Evolutionary conservation across 108 stramenopile species (phyloP).

Genomic region (Skeletonema potamos): DNA sequence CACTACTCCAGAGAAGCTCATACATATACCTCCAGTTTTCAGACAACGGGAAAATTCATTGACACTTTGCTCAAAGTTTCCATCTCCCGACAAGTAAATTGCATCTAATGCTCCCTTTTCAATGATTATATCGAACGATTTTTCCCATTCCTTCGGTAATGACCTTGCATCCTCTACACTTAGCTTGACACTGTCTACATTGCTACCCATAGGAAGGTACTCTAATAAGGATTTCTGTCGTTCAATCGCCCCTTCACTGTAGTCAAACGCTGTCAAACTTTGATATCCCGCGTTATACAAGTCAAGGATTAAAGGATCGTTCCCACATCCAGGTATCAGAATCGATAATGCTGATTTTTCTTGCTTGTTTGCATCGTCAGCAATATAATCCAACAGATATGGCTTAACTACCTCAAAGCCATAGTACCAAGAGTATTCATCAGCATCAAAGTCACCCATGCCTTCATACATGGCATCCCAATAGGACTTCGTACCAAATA

Average conservation of each 20-base stretch:
- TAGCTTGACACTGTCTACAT: conserved; percentile 39
- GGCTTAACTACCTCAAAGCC: conserved; percentile 61
- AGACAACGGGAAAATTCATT: conserved; percentile 60
- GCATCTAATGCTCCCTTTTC: conserved; percentile 85
- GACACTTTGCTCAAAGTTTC: conserved; percentile 58
- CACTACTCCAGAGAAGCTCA: conserved; percentile 76
- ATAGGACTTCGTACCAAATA: conserved; percentile 75
- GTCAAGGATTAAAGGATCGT: conserved; percentile 74
- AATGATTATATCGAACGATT: conserved; percentile 65
- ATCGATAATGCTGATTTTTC: conserved; percentile 33
- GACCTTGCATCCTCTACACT: conserved; percentile 58
- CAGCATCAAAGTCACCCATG: conserved; percentile 73
- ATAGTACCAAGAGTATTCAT: conserved; percentile 84
- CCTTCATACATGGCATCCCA: conserved; percentile 82
- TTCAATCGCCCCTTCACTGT: conserved; percentile 71
- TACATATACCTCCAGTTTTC: conserved; percentile 51
- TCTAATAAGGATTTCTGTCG: conserved; percentile 63
- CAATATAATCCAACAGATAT: conserved; percentile 21
- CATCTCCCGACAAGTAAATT: conserved; percentile 77
- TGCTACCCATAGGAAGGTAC: conserved; percentile 37
- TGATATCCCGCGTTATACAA: conserved; percentile 60
- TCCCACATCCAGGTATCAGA: conserved; percentile 77
- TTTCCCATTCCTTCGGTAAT: conserved; percentile 53
- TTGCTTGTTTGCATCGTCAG: background rate
- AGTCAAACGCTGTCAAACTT: conserved; percentile 68